These are phyloP conservation scores for Closterium sp. DNA, from an alignment of 139 green algal genomes.

Conservation along the genomic window DNA sequence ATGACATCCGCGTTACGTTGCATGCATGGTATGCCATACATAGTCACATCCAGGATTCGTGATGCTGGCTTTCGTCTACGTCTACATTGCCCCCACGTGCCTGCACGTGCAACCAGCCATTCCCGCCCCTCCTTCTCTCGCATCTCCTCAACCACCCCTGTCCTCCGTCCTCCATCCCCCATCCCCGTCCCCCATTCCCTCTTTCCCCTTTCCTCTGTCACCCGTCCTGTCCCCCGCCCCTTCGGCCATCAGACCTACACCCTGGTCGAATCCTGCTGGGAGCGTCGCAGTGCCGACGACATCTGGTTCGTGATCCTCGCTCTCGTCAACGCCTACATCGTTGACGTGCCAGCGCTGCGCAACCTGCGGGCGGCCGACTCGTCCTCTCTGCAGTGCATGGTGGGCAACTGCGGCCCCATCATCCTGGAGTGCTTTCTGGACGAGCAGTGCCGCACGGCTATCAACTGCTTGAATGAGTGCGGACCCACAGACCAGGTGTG, in stretches of 20 bases:
- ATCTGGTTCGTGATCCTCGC: conserved; percentile 36
- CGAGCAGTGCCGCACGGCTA: conserved; percentile 28
- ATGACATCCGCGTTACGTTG: too few species aligned
- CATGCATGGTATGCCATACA: too few species aligned
- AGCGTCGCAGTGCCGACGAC: conserved; percentile 32
- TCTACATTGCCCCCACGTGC: conserved; percentile 20
- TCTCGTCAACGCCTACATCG: conserved; percentile 42
- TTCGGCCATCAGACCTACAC: neutral
- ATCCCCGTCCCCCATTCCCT: neutral
- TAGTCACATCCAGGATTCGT: neutral
- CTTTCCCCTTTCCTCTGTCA: neutral
- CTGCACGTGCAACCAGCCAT: conserved; percentile 1
- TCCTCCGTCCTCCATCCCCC: too few species aligned
- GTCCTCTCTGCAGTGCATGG: conserved; percentile 40
- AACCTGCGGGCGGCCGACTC: conserved; percentile 36
- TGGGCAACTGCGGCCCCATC: conserved; percentile 24
- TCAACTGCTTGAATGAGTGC: conserved; percentile 34
- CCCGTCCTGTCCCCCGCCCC: too few species aligned
- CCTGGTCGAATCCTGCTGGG: conserved; percentile 16
- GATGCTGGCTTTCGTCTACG: conserved; percentile 36
- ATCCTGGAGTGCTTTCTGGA: conserved; percentile 35
- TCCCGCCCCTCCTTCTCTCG: neutral
- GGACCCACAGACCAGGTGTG: conserved; percentile 42
- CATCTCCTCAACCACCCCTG: neutral
- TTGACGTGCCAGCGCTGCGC: conserved; percentile 15